Evolutionary conservation across 495 filamentous ascomycete genomes (phyloP).

Genomic region (Penicillium herquei): DNA sequence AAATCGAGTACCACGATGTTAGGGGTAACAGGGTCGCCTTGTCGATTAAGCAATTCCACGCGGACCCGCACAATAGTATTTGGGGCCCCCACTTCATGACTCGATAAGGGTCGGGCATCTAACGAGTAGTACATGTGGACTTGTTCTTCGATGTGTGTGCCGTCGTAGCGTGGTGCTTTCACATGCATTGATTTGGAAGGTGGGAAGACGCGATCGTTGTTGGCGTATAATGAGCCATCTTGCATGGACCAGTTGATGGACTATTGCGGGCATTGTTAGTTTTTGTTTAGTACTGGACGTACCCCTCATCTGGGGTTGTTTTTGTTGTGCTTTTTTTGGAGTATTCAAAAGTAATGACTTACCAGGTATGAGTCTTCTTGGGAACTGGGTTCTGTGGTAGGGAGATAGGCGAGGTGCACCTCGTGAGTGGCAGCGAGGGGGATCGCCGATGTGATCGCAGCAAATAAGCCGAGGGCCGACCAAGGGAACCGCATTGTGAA

Average conservation of each 20-base stretch:
- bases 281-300: background rate
- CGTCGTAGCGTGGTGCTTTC: conserved; percentile 23
- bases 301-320: background rate
- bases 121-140: conserved; percentile 27
- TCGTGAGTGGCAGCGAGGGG: conserved; percentile 20
- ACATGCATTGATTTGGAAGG: conserved; percentile 33
- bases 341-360: background rate
- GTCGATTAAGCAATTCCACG: conserved; percentile 25
- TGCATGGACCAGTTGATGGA: conserved; percentile 39
- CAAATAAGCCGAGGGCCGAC: conserved; percentile 11
- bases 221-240: conserved; percentile 42
- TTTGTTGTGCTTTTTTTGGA: background rate
- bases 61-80: conserved; percentile 28
- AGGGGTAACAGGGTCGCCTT: conserved; percentile 21
- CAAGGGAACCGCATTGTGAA: conserved; percentile 23
- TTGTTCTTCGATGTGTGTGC: background rate
- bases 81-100: conserved; percentile 10
- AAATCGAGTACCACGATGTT: conserved; percentile 21
- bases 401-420: conserved; percentile 25
- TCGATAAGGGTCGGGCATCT: conserved; percentile 24
- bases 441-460: conserved; percentile 15
- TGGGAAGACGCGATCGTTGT: conserved; percentile 45
- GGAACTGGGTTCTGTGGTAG: conserved; percentile 13
- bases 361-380: conserved; percentile 26
- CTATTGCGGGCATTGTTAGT: conserved; percentile 11